Evolutionary conservation across 345 rosid species (phyloP), one percentile per base, ranked within the genome.

Genomic region (Dovyalis caffra): DNA sequence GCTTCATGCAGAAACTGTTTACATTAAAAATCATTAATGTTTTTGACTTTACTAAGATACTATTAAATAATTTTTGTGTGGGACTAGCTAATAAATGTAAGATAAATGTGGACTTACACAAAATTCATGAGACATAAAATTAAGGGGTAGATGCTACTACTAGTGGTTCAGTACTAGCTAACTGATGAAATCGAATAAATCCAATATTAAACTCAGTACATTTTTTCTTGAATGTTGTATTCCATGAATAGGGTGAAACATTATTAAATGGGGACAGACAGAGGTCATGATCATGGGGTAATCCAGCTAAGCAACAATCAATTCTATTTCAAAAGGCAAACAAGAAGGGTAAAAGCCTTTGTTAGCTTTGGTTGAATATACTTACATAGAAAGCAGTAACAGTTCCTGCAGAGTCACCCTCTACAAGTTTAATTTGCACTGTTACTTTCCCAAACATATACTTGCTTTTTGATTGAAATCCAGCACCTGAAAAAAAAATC

Each of bases 391-490:
- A 92, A 72, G 99, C 99, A 78, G 99, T 93, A 21, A 96, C 99
- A 34, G 99, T 96, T 71, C 99, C 99, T 6, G 99, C 99, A 66
- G 99, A 96, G 77, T 96, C 99, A 35, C 98, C 99, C 69, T 89
- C 98, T 0, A 96, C 99, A 34, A 96, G 97, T 86, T 96, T 96
- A 69, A 96, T 93, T 89, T 96, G 95, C 3, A 86, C 71, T 37
- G 91, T 82, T 28, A 93, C 97, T 83, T 93, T 93, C 38, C 99
- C 99, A 51, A 96, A 96, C 90, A 93, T 32, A 45, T 93, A 96
- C 81, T 90, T 93, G 90, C 79, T 92, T 83, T 90, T 96, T 11
- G 99, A 96, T 32, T 84, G 84, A 80, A 96, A 96, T 38, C 99
- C 99, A 83, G 99, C 93, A 15, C 99, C 99, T 96, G 88, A 26